Base-by-base conservation (phyloP, 78 protist species). In the Anaeramoeba flamelloides region DNA sequence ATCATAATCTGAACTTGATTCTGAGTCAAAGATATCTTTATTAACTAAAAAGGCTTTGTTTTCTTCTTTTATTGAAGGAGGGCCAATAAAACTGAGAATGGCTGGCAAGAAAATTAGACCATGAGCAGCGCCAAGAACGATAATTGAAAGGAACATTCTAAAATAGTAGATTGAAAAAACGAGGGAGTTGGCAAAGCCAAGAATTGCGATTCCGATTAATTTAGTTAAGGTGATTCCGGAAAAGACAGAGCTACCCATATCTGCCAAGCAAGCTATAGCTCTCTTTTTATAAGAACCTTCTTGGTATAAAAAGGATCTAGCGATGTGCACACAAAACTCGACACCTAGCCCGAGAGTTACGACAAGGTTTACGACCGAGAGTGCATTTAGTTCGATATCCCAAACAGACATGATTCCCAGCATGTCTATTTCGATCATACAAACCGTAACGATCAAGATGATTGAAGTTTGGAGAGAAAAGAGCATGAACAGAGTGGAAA, bases 251-350 rank as follows among this genome's bases (percentile, higher is more conserved):
- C 82, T 37, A 79, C 91, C 91, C 79, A 88, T 40, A 65, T 87
- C 87, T 4, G 64, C 38, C 38, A 88, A 38, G 30, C 90, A 87
- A 32, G 84, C 74, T 8, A 79, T 86, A 0, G 87, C 87, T 36
- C 38, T 64, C 39, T 78, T 32, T 64, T 81, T 75, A 22, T 64
- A 74, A 0, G 87, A 33, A 1, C 77, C 81, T 32, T 1, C 64
- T 39, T n/a, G n/a, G 8, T 41, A n/a, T n/a, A n/a, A n/a, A n/a
- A 8, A 86, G 76, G 65, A 26, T 8, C 30, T 78, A 1, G 84
- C 91, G 77, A 87, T 85, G 84, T 88, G 91, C 22, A 87, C 89
- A 77, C 88, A 85, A 36, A 88, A 88, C 77, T 88, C 91, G n/a
- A 88, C 85, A 30, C 88, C 81, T 8, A 88, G 85, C 78, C 91